A percentile compares a stretch with the other conserved stretches of the same genome.
Evolutionary conservation across 2,329 filamentous ascomycete species (phyloP).

Genomic region (Venturia oleaginea): DNA sequence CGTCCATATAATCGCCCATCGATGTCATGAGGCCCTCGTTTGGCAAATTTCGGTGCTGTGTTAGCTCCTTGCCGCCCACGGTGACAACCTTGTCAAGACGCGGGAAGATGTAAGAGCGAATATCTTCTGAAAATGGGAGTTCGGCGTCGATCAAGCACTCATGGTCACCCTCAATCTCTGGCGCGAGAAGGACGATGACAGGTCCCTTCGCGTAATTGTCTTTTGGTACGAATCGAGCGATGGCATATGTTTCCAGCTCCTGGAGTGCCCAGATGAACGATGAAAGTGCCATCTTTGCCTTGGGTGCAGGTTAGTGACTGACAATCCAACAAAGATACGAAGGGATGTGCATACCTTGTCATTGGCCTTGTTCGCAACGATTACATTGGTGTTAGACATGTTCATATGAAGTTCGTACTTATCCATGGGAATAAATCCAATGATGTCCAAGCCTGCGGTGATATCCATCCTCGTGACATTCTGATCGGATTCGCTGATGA

Average conservation of each 20-base stretch:
- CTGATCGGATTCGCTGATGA: constrained; percentile 76
- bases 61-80: constrained; percentile 70
- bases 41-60: constrained; percentile 76
- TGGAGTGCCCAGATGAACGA: constrained; percentile 81
- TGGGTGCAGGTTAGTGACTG: background rate
- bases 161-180: constrained; percentile 60
- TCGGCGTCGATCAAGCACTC: constrained; percentile 87
- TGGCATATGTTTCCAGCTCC: constrained; percentile 75
- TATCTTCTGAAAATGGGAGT: constrained; percentile 85
- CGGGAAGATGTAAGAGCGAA: constrained; percentile 84
- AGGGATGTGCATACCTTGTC: constrained; percentile 54
- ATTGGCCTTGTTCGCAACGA: constrained; percentile 67
- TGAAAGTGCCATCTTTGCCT: constrained; percentile 58
- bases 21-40: constrained; percentile 62
- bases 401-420: constrained; percentile 79
- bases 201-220: constrained; percentile 62
- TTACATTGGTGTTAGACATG: constrained; percentile 72
- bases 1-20: constrained; percentile 88
- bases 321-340: constrained; percentile 15
- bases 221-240: constrained; percentile 78
- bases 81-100: constrained; percentile 82
- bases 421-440: constrained; percentile 73
- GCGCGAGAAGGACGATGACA: constrained; percentile 66
- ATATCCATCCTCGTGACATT: constrained; percentile 86
- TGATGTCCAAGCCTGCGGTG: constrained; percentile 61